Evolutionary conservation across 2,329 filamentous ascomycete species (phyloP).

Genomic region (Magnaporthiopsis incrustans): DNA sequence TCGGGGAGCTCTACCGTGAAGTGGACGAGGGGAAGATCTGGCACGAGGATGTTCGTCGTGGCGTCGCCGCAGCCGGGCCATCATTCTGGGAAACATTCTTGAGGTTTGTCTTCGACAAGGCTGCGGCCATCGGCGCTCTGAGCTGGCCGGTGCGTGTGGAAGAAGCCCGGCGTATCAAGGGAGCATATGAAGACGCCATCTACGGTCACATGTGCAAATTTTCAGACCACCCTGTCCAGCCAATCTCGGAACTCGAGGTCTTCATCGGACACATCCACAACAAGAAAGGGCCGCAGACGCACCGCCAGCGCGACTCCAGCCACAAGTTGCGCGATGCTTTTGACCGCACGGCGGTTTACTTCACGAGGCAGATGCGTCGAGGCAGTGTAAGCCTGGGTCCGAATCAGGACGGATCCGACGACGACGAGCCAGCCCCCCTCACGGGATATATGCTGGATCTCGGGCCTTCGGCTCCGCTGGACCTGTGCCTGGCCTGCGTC

Average conservation of each 20-base stretch:
- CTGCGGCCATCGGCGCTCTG: conserved; percentile 20
- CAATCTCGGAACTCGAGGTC: conserved; percentile 42
- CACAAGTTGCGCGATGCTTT: conserved; percentile 44
- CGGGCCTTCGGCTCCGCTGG: conserved; percentile 14
- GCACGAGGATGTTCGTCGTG: conserved; percentile 34
- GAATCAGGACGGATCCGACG: neutral
- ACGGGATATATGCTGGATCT: conserved; percentile 5
- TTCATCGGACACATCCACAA: conserved; percentile 50
- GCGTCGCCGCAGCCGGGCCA: conserved; percentile 16
- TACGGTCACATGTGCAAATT: conserved; percentile 31
- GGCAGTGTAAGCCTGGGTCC: neutral
- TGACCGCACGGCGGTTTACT: conserved; percentile 34
- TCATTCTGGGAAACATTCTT: conserved; percentile 38
- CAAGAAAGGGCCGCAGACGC: conserved; percentile 38
- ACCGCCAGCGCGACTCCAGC: conserved; percentile 43
- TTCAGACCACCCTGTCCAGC: conserved; percentile 35
- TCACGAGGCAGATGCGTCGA: conserved; percentile 17
- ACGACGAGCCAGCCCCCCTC: neutral
- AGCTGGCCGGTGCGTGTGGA: conserved; percentile 25
- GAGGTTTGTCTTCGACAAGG: conserved; percentile 19
- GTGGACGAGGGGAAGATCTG: conserved; percentile 67
- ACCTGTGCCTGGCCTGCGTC: conserved; percentile 24
- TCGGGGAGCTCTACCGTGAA: conserved; percentile 62
- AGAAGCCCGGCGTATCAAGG: conserved; percentile 32
- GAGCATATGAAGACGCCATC: conserved; percentile 35